Conservation (phyloP, 495 filamentous ascomycete genomes). For the Penicillium egyptiacum region DNA sequence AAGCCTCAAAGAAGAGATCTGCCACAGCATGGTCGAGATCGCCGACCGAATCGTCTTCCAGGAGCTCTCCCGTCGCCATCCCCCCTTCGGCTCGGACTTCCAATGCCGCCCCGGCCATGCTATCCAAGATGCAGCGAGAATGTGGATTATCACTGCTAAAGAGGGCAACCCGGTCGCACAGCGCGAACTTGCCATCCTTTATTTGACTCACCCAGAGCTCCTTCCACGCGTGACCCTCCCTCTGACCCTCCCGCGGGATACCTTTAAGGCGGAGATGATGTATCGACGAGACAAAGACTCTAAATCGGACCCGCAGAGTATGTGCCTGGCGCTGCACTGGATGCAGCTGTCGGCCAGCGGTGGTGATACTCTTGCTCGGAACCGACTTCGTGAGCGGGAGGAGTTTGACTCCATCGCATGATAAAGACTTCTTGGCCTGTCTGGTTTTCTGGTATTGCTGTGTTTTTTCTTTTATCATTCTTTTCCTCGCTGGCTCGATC, state of each 20-base stretch:
- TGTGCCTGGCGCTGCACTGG: slow-evolving; percentile 98
- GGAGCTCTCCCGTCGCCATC: slow-evolving; percentile 44
- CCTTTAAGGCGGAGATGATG: slow-evolving; percentile 88
- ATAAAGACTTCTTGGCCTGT: slow-evolving; percentile 23
- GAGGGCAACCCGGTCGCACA: slow-evolving; percentile 92
- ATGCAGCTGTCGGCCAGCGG: slow-evolving; percentile 89
- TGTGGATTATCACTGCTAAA: slow-evolving; percentile 94
- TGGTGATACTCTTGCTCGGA: slow-evolving; percentile 83
- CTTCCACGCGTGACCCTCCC: slow-evolving; percentile 83
- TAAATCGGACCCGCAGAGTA: slow-evolving; percentile 77
- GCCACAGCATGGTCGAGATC: slow-evolving; percentile 83
- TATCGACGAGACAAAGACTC: slow-evolving; percentile 56
- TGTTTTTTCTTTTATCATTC: slow-evolving; percentile 15
- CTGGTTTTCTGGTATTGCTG: slow-evolving; percentile 12
- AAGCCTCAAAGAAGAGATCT: slow-evolving; percentile 85
- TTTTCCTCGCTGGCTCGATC: slow-evolving; percentile 16
- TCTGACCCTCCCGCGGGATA: slow-evolving; percentile 79
- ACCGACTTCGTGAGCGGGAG: slow-evolving; percentile 74
- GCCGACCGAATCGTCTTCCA: slow-evolving; percentile 50
- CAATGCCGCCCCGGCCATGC: slow-evolving; percentile 41
- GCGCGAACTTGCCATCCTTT: slow-evolving; percentile 90
- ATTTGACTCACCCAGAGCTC: slow-evolving; percentile 88
- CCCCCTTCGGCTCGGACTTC: slow-evolving; percentile 40
- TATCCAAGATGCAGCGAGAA: slow-evolving; percentile 81
- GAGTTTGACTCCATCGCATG: slow-evolving; percentile 56